Base-by-base conservation (phyloP, 495 filamentous ascomycete genomes). In the Sporormia fimetaria region DNA sequence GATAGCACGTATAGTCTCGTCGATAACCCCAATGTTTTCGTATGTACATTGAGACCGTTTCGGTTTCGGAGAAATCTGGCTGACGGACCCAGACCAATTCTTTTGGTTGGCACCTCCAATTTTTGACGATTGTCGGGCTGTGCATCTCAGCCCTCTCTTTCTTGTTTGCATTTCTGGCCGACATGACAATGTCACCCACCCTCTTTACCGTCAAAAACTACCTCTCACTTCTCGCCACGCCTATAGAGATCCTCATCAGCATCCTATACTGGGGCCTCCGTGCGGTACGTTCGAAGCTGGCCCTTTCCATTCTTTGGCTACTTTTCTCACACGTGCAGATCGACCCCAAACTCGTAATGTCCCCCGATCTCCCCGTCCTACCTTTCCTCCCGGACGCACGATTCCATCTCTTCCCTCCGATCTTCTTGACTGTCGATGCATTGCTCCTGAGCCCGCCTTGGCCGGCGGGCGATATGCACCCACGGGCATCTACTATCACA, bases 71-170 rank as follows among this genome's bases (percentile, higher is more conserved):
- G 23, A 21, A 15, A 48, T 22, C 27, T 22, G 16, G 33, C 47
- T 45, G 22, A 47, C 17, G 9, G 25, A 6, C 11, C 3, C 47
- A 80, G 36, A 78, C 77, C 46, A 65, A 73, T 9, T 73, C 79
- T 15, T 90, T 80, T 55, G 86, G 84, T 16, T 87, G 83, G 70
- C 81, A 87, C 57, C 79, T 80, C 52, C 83, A 88, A 61, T 87
- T 81, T 60, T 65, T 88, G 33, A 93, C 83, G 39, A 85, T 92
- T 47, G 76, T 92, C 51, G 53, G 84, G 20, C 70, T 92, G 9
- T 61, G 69, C 2, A 59, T 90, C 25, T 69, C 84, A 2, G 72
- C 77, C 11, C 40, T 73, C 33, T 83, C 83, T 25, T 88, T 90
- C 57, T 47, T 63, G 16, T 58, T 73, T 46, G 87, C 73, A 6